Conservation (phyloP, 495 filamentous ascomycete species). For the Aspergillus funiculosus region DNA sequence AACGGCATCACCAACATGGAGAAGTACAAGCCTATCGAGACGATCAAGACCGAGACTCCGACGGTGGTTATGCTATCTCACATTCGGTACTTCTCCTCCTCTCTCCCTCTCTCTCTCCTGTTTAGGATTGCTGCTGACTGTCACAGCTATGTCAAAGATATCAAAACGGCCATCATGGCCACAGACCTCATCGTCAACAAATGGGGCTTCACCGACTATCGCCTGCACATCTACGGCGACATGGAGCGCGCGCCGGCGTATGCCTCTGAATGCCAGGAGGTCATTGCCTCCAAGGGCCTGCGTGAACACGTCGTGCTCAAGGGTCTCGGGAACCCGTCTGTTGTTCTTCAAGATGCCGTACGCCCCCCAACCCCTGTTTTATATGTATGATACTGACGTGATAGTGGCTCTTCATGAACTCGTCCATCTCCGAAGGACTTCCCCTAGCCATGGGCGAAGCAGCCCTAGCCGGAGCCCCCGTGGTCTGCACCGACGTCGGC, state of each 20-base stretch:
- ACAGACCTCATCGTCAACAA: constrained; percentile 60
- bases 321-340: constrained; percentile 47
- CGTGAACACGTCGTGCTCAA: constrained; percentile 46
- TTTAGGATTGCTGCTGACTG: background rate
- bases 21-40: constrained; percentile 51
- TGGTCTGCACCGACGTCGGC: constrained; percentile 61
- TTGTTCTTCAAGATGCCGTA: constrained; percentile 16
- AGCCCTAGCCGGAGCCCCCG: constrained; percentile 54
- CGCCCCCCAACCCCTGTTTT: background rate
- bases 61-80: constrained; percentile 61
- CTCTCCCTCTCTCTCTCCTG: background rate
- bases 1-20: constrained; percentile 62
- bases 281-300: constrained; percentile 54
- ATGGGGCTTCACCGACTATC: constrained; percentile 57
- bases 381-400: background rate
- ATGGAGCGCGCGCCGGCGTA: constrained; percentile 53
- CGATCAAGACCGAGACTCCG: constrained; percentile 48
- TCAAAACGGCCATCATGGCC: constrained; percentile 57
- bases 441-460: constrained; percentile 60
- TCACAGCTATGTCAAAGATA: constrained; percentile 45
- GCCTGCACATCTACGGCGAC: constrained; percentile 56
- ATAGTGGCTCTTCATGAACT: constrained; percentile 59
- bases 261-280: constrained; percentile 53
- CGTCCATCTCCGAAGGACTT: constrained; percentile 58
- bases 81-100: constrained; percentile 41